Percentiles rank a stretch among this genome's conserved stretches.
Evolutionary conservation across 2,329 filamentous ascomycete genomes (phyloP).

Genomic region (Pseudogymnoascus verrucosus): DNA sequence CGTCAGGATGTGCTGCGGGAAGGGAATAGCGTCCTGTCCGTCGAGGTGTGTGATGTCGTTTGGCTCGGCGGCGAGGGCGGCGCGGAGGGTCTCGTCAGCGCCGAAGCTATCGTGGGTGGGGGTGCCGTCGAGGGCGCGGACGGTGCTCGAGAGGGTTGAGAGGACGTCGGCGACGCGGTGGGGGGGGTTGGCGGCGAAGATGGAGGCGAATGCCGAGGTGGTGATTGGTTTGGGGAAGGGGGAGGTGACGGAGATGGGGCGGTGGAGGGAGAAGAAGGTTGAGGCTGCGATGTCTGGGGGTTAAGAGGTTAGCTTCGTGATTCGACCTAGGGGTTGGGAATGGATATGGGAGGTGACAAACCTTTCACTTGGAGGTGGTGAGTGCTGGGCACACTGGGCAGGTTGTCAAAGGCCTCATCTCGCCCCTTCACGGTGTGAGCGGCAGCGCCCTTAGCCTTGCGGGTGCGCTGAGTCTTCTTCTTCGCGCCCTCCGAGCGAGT

Average conservation of each 20-base stretch:
- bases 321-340: not conserved
- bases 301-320: constrained; percentile 13
- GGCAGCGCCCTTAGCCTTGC: constrained; percentile 47
- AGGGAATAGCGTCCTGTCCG: constrained; percentile 43
- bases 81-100: constrained; percentile 30
- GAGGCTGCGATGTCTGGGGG: constrained; percentile 72
- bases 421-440: constrained; percentile 26
- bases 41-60: constrained; percentile 48
- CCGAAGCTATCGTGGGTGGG: constrained; percentile 22
- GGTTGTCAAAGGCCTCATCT: constrained; percentile 43
- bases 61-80: constrained; percentile 37
- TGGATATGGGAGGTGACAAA: constrained; percentile 25
- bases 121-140: constrained; percentile 48
- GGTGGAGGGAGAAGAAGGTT: constrained; percentile 91
- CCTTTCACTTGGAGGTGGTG: constrained; percentile 62
- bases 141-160: constrained; percentile 54
- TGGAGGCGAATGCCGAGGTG: constrained; percentile 70
- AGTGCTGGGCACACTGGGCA: constrained; percentile 69
- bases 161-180: constrained; percentile 53
- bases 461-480: constrained; percentile 34
- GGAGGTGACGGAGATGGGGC: constrained; percentile 82
- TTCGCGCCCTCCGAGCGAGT: constrained; percentile 20
- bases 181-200: constrained; percentile 58
- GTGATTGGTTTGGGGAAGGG: constrained; percentile 67
- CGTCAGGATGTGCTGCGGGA: constrained; percentile 61